These are phyloP conservation scores for Malassezia obtusa DNA, from an alignment of 1,284 basidiomycete genomes.

Conservation along the genomic window DNA sequence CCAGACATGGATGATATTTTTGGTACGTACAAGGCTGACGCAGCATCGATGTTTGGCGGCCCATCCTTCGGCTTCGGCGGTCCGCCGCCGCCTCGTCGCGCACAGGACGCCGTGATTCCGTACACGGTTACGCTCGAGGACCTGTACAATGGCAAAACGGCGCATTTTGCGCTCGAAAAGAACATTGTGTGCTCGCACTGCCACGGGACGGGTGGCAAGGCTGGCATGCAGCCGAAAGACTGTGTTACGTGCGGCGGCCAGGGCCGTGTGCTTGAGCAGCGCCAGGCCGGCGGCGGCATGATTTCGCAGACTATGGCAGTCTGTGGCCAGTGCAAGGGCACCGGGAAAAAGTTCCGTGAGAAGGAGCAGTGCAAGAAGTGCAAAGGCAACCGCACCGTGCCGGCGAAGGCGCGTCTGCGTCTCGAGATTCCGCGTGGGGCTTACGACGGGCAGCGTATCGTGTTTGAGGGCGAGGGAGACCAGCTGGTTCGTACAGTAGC, in stretches of 20 bases:
- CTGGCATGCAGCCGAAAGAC: conserved; percentile 66
- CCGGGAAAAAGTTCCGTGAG: conserved; percentile 69
- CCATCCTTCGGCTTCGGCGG: conserved; percentile 10
- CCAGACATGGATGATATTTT: conserved; percentile 40
- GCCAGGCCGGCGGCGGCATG: conserved; percentile 37
- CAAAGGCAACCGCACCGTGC: conserved; percentile 72
- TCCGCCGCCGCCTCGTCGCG: conserved; percentile 50
- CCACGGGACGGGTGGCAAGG: conserved; percentile 75
- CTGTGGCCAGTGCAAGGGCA: conserved; percentile 71
- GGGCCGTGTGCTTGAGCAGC: conserved; percentile 59
- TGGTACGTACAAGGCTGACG: conserved; percentile 11
- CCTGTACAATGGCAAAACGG: conserved; percentile 78
- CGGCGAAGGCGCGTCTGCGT: conserved; percentile 63
- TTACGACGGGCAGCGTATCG: conserved; percentile 70
- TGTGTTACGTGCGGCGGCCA: conserved; percentile 77
- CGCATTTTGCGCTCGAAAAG: conserved; percentile 80
- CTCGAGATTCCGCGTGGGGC: conserved; percentile 72
- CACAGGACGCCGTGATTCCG: conserved; percentile 53
- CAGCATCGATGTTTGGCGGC: conserved; percentile 21
- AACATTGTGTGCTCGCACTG: conserved; percentile 70
- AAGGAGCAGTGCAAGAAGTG: conserved; percentile 96
- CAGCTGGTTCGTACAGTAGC: conserved; percentile 58
- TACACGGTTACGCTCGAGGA: conserved; percentile 84
- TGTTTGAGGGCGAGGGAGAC: conserved; percentile 79
- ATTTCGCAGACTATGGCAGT: conserved; percentile 52